Base-by-base conservation (phyloP, 257 asterid species). In the Solanum piurae region DNA sequence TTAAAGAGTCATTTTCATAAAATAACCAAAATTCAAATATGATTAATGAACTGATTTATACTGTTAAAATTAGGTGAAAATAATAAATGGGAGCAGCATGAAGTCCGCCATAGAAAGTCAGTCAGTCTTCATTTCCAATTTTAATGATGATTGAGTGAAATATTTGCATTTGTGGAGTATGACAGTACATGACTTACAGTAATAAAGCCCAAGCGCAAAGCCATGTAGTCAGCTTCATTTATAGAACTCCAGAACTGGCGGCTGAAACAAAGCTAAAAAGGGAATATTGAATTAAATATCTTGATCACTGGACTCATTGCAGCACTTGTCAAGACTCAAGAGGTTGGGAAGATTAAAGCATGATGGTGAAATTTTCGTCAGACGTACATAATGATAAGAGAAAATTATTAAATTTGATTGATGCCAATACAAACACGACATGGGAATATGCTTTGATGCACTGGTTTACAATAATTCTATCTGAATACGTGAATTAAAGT, bases 211-310 rank as follows among this genome's bases (percentile, higher is more conserved):
- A 93, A 86, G 89, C 99, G 94, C 87, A 95, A 92, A 83, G 99
- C 98, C 95, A 92, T 93, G 93, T 95, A 97, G 92, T 97, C 99
- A 18, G 98, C 98, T 90, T 95, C 98, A 90, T 93, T 93, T 74
- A 97, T 95, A 23, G 98, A 97, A 91, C 95, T 94, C 99, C 99
- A 97, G 87, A 97, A 97, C 83, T 97, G 99, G 87, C 98, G 99
- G 91, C 96, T 92, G 95, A 97, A 97, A 93, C 98, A 95, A 90
- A 97, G 98, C 99, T 97, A 95, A 88, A 77, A 82, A 89, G 68
- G 75, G 23, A 86, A 69, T 9, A n/a, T 62, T 34, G 82, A 77
- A 87, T 44, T 13, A 31, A 76, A 62, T 79, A 79, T 49, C 68
- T 80, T 29, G 38, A 46, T 80, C 8, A 37, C 68, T 80, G 68